Evolutionary conservation across 2,329 filamentous ascomycete genomes (phyloP).

Genomic region (Verticillium nubilum): DNA sequence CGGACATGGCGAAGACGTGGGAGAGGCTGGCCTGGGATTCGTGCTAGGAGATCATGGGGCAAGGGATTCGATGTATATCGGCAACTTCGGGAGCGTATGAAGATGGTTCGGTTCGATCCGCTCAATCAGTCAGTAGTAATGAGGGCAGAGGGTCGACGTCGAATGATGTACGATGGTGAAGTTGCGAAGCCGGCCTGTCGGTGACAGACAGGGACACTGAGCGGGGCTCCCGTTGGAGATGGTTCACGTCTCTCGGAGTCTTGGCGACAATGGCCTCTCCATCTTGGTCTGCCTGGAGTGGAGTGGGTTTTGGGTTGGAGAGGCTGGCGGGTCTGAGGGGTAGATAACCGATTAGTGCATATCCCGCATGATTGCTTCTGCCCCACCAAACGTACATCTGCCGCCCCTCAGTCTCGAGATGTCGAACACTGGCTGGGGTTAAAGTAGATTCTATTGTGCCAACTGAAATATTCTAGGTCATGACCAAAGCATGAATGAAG

Average conservation of each 20-base stretch:
- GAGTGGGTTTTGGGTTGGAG: not conserved
- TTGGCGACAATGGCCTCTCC: not conserved
- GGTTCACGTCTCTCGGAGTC: not conserved
- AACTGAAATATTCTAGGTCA: too few relatives aligned
- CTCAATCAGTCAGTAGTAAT: not conserved
- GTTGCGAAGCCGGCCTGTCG: not conserved
- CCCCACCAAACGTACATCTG: too few relatives aligned
- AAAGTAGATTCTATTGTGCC: too few relatives aligned
- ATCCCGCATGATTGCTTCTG: not conserved
- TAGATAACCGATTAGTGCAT: not conserved
- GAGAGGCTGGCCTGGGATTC: constrained; percentile 16
- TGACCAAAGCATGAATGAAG: too few relatives aligned
- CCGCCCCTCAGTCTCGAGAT: too few relatives aligned
- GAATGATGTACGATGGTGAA: not conserved
- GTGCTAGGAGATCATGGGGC: constrained; percentile 8
- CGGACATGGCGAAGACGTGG: constrained; percentile 55
- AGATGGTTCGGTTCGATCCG: not conserved
- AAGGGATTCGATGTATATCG: not conserved
- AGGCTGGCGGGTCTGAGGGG: not conserved
- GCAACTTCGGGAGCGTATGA: not conserved
- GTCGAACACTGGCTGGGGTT: too few relatives aligned
- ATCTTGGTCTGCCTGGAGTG: not conserved
- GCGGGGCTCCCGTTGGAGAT: not conserved
- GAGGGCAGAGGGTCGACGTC: not conserved
- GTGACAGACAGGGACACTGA: not conserved